Conservation (phyloP, 805 yeast genomes). For the Pichia paraexigua region DNA sequence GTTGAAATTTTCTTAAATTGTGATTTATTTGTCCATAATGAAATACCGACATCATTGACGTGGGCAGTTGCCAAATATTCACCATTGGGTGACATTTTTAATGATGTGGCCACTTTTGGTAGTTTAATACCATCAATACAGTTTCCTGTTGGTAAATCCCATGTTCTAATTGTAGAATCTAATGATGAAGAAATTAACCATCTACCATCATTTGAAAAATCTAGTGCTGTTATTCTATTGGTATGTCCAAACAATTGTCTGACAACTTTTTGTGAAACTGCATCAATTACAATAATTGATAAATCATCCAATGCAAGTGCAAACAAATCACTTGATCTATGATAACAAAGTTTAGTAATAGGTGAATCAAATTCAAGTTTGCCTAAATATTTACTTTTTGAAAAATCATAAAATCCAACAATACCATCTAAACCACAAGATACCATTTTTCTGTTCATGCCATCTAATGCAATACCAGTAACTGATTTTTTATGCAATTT, state of each 20-base stretch:
- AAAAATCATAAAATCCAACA: conserved; percentile 81
- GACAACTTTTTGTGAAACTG: conserved; percentile 70
- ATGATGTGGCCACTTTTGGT: conserved; percentile 69
- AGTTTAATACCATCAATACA: conserved; percentile 88
- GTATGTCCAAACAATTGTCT: conserved; percentile 87
- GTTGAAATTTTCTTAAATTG: conserved; percentile 74
- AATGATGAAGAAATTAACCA: conserved; percentile 82
- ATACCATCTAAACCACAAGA: conserved; percentile 84
- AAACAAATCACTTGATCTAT: conserved; percentile 72
- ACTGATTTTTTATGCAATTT: conserved; percentile 69
- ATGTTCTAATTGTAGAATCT: conserved; percentile 85
- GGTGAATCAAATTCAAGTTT: conserved; percentile 67
- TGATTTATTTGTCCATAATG: conserved; percentile 86
- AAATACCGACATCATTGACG: conserved; percentile 81
- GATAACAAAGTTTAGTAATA: conserved; percentile 68
- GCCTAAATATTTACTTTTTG: conserved; percentile 58
- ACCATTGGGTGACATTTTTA: conserved; percentile 79
- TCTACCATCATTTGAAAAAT: conserved; percentile 90
- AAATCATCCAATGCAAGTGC: conserved; percentile 85
- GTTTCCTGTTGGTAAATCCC: conserved; percentile 97
- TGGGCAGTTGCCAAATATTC: conserved; percentile 90
- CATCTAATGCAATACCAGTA: conserved; percentile 83
- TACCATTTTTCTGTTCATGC: conserved; percentile 82
- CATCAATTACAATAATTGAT: conserved; percentile 75
- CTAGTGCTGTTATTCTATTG: conserved; percentile 79